Base-by-base conservation (phyloP, 176 grass and related monocot species). In the Tillandsia fasciculata region DNA sequence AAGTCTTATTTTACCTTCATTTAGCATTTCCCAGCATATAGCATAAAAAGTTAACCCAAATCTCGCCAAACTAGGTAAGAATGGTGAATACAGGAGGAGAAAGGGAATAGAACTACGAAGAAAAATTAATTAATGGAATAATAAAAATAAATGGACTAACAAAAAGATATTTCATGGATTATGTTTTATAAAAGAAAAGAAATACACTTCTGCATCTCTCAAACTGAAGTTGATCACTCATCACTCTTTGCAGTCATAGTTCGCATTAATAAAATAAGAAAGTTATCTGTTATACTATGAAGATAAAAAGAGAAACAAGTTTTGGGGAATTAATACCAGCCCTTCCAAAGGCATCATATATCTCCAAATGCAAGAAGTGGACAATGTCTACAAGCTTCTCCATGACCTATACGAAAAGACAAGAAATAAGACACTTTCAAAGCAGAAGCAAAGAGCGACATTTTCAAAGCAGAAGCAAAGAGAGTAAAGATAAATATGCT, bases 361-460 rank as follows among this genome's bases (percentile, higher is more conserved):
- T 99, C 77, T 93, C 84, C 79, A 93, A 77, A 87, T 93, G 89
- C 70, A 99, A 90, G 72, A 87, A 93, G 74, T 99, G 89, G 52
- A 99, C 94, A 78, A 90, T 90, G 50, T 99, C 89, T 49, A 99
- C 89, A 67, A 99, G 87, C 52, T 99, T 99, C 72, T 87, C 94
- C 82, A 99, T 90, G 28, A 99, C 94, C 93, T 97, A 81, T 22
- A 64, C 79, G 64, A 52, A 73, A 65, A 54, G 65, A 59, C 2
- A 9, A 61, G 15, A 61, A n/a, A 22, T 8, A 61, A 10, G 17
- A 22, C 56, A 6, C 22, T 61, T 59, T 61, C 56, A 61, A 20
- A 15, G 22, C 6, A 61, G 56, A 59, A 42, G 33, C 33, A 78
- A 52, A 8, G 73, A 69, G 14, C 24, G 24, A 20, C 20, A 20